Evolutionary conservation across 352 stramenopile species (phyloP), one percentile per base, ranked within the genome.

Genomic region (Blastocystis sp.): DNA sequence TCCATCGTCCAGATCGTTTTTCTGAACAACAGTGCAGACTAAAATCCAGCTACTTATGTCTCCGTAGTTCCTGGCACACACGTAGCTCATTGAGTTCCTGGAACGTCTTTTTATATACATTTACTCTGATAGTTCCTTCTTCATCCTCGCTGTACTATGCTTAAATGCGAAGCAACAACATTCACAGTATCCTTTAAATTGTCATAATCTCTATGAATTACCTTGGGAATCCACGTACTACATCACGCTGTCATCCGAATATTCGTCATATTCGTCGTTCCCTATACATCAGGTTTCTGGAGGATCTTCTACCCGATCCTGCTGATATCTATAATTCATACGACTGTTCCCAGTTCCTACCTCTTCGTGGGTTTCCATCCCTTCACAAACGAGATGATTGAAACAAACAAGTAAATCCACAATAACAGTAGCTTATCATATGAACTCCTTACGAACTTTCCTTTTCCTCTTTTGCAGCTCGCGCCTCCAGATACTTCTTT

Each of bases 1-100:
- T 91, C 76, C 75, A 91, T 90, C 70, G 89, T 90, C 91, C 91
- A 93, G 39, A 92, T 90, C 24, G 78, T 30, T 26, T 85, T 85
- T 85, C 73, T 85, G 63, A 5, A 24, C 18, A 26, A 69, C 16
- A 85, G 30, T 13, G 3, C 39, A 68, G 16, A 5, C 54, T 3
- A 24, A 20, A 66, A 11, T n/a, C 16, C 7, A 78, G 7, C 37
- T 3, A 76, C 63, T 50, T 62, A 34, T 89, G 78, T 24, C 34
- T 26, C 20, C 66, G 63, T 30, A 89, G 64, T 43, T 76, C 66
- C 66, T 89, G 78, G 47, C 78, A 89, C 30, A 89, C 37, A 54
- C 70, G 78, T 20, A 89, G 78, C 73, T 89, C 50, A 0, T n/a
- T 59, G 20, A 89, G 30, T 20, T 89, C 78, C 8, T 65, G 53